phyloP scores from a whole-genome alignment of 169 alveolate species.

The Neospora caninum region DNA sequence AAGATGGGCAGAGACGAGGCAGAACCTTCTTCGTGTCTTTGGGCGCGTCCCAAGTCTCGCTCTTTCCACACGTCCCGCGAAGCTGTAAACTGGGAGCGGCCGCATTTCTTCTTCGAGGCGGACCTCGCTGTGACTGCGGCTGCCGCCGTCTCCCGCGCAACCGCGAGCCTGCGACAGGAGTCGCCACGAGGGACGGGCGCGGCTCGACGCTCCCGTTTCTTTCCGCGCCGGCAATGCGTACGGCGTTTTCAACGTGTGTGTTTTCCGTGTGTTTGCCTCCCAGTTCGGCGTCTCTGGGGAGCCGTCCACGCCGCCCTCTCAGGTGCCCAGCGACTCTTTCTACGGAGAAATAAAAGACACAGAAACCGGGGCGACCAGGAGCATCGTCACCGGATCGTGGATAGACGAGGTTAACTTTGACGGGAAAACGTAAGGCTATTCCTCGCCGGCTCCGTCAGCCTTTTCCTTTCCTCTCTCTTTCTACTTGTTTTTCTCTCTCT shows the following conservation, averaged over 20 bases:
- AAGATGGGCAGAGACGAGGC: background rate
- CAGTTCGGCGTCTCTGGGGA: background rate
- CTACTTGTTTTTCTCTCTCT: background rate
- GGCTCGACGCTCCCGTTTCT: no score
- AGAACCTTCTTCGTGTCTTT: no score
- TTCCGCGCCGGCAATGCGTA: no score
- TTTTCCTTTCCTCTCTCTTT: background rate
- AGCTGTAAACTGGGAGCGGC: no score
- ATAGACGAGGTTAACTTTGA: background rate
- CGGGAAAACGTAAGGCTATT: conserved; percentile 4
- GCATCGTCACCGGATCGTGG: conserved; percentile 29
- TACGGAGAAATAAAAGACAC: background rate
- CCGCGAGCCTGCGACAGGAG: no score
- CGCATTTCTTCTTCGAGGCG: no score
- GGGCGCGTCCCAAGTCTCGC: no score
- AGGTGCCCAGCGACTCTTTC: background rate
- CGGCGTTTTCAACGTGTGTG: background rate
- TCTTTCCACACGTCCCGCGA: no score
- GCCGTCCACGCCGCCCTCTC: background rate
- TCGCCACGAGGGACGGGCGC: no score
- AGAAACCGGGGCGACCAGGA: background rate
- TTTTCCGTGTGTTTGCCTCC: background rate
- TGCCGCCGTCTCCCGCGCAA: no score
- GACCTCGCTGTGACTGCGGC: no score
- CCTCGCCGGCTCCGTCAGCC: background rate